Evolutionary conservation across 164 flowering plant species (phyloP).

Genomic region (Chimonanthus salicifolius): DNA sequence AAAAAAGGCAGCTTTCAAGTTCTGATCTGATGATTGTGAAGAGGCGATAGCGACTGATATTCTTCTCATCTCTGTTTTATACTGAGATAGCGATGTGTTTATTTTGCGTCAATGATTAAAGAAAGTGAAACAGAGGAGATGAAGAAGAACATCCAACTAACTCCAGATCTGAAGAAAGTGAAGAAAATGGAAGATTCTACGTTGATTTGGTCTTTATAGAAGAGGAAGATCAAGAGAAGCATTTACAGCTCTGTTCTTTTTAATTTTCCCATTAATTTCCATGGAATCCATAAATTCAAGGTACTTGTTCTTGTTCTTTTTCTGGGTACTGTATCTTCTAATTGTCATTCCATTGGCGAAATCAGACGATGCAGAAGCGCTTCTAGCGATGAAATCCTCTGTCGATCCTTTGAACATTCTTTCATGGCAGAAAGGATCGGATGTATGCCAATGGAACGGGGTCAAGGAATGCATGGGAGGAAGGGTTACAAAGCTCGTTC

Average conservation of each 20-base stretch:
- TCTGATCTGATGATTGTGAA: constrained; percentile 5
- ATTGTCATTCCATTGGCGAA: constrained; percentile 13
- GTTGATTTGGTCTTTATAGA: background rate
- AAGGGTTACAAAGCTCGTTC: constrained; percentile 67
- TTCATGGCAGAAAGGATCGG: constrained; percentile 31
- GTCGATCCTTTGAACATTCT: constrained; percentile 43
- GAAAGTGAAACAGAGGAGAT: background rate
- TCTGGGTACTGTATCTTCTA: constrained; percentile 5
- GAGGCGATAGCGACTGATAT: constrained; percentile 5
- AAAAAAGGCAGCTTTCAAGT: background rate
- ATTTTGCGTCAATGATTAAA: background rate
- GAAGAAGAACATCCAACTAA: background rate
- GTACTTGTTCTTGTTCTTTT: constrained; percentile 7
- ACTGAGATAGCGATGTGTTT: background rate
- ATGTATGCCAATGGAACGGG: constrained; percentile 62
- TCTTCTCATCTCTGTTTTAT: background rate
- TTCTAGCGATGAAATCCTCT: constrained; percentile 36
- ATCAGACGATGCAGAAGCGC: constrained; percentile 45
- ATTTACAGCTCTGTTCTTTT: background rate
- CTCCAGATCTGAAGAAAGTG: background rate
- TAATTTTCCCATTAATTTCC: background rate
- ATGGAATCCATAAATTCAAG: constrained; percentile 9
- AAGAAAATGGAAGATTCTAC: background rate
- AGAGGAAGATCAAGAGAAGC: background rate
- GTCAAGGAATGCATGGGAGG: constrained; percentile 63